phyloP scores from a whole-genome alignment of 257 asterid species.

The Eustoma russellianum region DNA sequence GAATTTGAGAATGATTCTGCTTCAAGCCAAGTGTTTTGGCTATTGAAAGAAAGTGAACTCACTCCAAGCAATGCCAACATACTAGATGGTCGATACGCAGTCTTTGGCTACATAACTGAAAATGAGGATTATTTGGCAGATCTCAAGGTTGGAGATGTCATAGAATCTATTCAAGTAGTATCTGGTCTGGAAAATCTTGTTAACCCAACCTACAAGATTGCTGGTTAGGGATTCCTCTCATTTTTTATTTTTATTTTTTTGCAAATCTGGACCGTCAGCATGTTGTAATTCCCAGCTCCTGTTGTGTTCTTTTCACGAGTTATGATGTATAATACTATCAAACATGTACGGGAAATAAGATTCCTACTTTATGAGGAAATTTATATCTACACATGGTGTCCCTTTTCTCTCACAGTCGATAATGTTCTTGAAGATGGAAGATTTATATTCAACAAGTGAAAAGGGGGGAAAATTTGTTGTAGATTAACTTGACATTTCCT shows the following conservation, averaged over 20 bases:
- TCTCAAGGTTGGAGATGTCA: slow-evolving; percentile 91
- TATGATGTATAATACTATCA: background rate
- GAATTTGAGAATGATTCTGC: slow-evolving; percentile 92
- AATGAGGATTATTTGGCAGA: slow-evolving; percentile 87
- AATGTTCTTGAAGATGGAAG: too few species aligned
- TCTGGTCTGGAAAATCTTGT: slow-evolving; percentile 86
- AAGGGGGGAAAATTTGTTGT: too few species aligned
- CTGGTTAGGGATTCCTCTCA: slow-evolving; percentile 34
- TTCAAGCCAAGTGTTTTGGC: slow-evolving; percentile 98
- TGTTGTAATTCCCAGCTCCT: background rate
- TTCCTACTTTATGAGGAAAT: background rate
- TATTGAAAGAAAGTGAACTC: slow-evolving; percentile 92
- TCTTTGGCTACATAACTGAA: slow-evolving; percentile 76
- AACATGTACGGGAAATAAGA: background rate
- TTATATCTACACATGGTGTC: too few species aligned
- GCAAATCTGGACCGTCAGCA: background rate
- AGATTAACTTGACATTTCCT: too few species aligned
- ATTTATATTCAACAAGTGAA: too few species aligned
- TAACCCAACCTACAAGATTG: slow-evolving; percentile 97
- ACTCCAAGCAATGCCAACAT: slow-evolving; percentile 98
- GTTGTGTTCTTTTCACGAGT: slow-evolving; percentile 1
- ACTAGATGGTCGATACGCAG: slow-evolving; percentile 87
- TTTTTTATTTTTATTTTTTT: background rate
- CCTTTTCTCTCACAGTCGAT: too few species aligned
- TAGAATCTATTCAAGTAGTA: slow-evolving; percentile 81